These are phyloP conservation scores for Aspergillus niger DNA, from an alignment of 2,329 filamentous ascomycete genomes.

Conservation along the genomic window DNA sequence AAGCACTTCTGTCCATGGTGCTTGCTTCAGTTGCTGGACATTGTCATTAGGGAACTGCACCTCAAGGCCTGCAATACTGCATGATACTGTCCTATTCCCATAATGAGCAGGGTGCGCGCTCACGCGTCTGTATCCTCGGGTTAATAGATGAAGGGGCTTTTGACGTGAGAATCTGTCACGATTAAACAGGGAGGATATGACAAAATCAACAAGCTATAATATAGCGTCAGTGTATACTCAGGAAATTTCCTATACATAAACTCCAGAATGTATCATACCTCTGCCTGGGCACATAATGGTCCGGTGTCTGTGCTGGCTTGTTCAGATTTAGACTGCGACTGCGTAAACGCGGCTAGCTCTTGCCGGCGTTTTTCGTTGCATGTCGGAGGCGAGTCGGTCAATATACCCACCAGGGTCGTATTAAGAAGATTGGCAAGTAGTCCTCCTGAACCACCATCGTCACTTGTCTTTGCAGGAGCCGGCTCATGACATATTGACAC, in stretches of 20 bases:
- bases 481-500: slow-evolving; percentile 33
- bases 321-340: slow-evolving; percentile 54
- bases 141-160: slow-evolving; percentile 73
- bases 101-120: slow-evolving; percentile 21
- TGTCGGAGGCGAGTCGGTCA: slow-evolving; percentile 35
- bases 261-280: slow-evolving; percentile 50
- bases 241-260: background rate
- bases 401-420: slow-evolving; percentile 65
- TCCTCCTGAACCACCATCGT: slow-evolving; percentile 8
- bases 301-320: slow-evolving; percentile 38
- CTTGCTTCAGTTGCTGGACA: slow-evolving; percentile 66
- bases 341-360: slow-evolving; percentile 64
- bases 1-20: slow-evolving; percentile 75
- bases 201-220: slow-evolving; percentile 71
- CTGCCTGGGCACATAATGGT: slow-evolving; percentile 60
- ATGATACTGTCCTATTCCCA: slow-evolving; percentile 34
- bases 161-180: slow-evolving; percentile 50
- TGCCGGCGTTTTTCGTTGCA: slow-evolving; percentile 48
- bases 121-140: slow-evolving; percentile 73
- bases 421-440: slow-evolving; percentile 64
- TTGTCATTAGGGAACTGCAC: slow-evolving; percentile 68
- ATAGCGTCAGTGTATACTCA: background rate
- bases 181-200: slow-evolving; percentile 75
- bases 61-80: slow-evolving; percentile 66
- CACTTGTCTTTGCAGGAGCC: slow-evolving; percentile 13